Evolutionary conservation across 129 eudicot species (phyloP).

Genomic region (Oenanthe sinensis): DNA sequence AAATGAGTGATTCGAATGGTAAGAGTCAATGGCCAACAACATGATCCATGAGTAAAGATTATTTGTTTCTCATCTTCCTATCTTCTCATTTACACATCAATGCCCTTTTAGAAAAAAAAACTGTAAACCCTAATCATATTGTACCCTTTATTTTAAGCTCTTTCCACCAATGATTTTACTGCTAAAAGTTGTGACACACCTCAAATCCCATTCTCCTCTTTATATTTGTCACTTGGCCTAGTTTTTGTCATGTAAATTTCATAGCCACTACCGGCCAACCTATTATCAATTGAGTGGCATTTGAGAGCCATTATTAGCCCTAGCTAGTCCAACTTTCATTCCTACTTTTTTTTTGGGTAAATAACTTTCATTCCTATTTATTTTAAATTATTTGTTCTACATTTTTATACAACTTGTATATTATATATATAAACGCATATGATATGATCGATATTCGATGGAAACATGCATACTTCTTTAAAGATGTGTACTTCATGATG

Average conservation of each 20-base stretch:
- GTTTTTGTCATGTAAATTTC: conserved; percentile 23
- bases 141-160: conserved; percentile 6
- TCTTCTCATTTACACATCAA: conserved; percentile 39
- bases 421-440: no score
- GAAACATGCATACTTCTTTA: no score
- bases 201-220: conserved; percentile 27
- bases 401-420: neutral
- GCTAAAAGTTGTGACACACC: conserved; percentile 66
- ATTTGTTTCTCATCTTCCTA: conserved; percentile 62
- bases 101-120: neutral
- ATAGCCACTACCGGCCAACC: conserved; percentile 12
- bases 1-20: conserved; percentile 21
- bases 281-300: conserved; percentile 18
- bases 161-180: conserved; percentile 59
- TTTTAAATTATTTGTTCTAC: neutral
- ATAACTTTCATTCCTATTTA: neutral
- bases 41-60: conserved; percentile 41
- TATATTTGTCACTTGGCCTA: neutral
- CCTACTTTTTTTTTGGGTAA: neutral
- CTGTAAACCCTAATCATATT: conserved; percentile 16
- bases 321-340: neutral
- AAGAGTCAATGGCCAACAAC: conserved; percentile 65
- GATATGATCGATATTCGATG: no score
- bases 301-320: conserved; percentile 13
- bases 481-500: no score